Evolutionary conservation across 371 early-diverging fungal species (phyloP), one percentile per base, ranked within the genome.

Genomic region (Syncephalis fuscata): DNA sequence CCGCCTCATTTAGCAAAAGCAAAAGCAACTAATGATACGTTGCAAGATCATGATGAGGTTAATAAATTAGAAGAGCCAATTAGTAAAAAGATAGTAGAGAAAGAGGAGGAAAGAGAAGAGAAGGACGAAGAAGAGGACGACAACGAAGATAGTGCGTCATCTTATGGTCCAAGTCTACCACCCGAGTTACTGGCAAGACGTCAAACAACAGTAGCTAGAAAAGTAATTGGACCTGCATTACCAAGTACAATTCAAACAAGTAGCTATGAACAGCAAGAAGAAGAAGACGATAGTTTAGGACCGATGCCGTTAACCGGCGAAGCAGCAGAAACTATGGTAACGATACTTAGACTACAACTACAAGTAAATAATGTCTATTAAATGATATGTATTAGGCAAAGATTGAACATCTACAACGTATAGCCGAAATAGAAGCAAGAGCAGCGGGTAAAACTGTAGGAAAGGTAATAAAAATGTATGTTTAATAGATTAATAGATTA

Each of bases 261-360:
- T 41, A 16, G 16, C 3, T 4, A 15, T 5, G 19, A 24, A 32
- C n/a, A 48, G 14, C 21, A 11, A 19, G 57, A 60, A 1, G 64
- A 63, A 2, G 73, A 67, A n/a, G 69, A 72, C 23, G 66, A 63
- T 10, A 46, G 64, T 9, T 58, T 77, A 8, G 78, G 78, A 0
- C 78, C 75, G 3, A 49, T 55, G 3, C 51, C 72, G 20, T 74
- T 74, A n/a, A 49, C 55, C 17, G 44, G 60, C 15, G 57, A 66
- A 40, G 61, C 70, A 48, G 55, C 60, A n/a, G 65, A 67, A 32
- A 49, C 57, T 1, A 20, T 55, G 23, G 15, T 54, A 55, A 14
- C 50, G 43, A 11, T 53, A 48, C 25, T 51, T 49, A 39, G 52
- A 23, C 40, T 48, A 50, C 46, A 49, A 60, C 45, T 53, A 49